phyloP scores from a whole-genome alignment of 495 filamentous ascomycete genomes.

The Neurospora terricola region DNA sequence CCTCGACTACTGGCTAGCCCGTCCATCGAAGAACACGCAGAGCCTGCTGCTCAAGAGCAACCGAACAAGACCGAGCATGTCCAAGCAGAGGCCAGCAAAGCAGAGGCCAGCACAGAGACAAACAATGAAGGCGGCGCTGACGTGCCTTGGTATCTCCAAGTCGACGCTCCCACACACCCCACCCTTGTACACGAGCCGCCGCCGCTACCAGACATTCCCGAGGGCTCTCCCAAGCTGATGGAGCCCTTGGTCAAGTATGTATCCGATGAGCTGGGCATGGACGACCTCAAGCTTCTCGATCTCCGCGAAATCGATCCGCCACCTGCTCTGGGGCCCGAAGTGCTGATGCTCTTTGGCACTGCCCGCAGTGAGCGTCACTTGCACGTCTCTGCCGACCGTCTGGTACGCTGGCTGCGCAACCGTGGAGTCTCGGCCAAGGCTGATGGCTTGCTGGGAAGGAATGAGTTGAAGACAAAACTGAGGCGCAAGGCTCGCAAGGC shows the following conservation, averaged over 20 bases:
- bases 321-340: conserved; percentile 72
- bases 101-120: background rate
- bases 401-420: conserved; percentile 76
- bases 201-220: conserved; percentile 66
- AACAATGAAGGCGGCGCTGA: conserved; percentile 2
- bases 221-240: conserved; percentile 61
- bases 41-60: background rate
- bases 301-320: conserved; percentile 76
- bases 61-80: background rate
- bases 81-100: background rate
- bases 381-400: conserved; percentile 80
- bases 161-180: conserved; percentile 43
- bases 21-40: conserved; percentile 11
- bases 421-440: conserved; percentile 65
- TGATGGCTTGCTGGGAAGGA: conserved; percentile 80
- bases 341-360: conserved; percentile 90
- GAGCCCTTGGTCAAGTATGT: conserved; percentile 63
- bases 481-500: conserved; percentile 69
- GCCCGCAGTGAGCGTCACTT: conserved; percentile 89
- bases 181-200: conserved; percentile 49
- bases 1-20: conserved; percentile 5
- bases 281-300: conserved; percentile 67
- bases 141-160: conserved; percentile 81
- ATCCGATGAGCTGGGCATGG: conserved; percentile 73
- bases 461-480: conserved; percentile 82